Evolutionary conservation across 805 yeast genomes (phyloP).

Genomic region (Sungouiella thailandica): DNA sequence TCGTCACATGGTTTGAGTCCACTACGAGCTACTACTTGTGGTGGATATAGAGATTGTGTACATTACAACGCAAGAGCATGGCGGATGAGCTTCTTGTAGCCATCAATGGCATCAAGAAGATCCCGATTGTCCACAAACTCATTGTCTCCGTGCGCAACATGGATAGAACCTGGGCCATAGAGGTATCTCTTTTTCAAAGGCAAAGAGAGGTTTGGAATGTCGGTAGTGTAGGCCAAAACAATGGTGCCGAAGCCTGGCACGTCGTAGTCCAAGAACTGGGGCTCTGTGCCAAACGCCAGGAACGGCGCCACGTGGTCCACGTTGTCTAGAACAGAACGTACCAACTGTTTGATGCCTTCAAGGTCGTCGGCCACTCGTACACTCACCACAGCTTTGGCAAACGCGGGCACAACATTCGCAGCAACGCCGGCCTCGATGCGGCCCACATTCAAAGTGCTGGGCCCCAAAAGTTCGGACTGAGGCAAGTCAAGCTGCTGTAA

Average conservation of each 20-base stretch:
- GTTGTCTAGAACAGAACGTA: constrained; percentile 30
- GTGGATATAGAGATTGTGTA: constrained; percentile 44
- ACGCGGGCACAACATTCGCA: constrained; percentile 59
- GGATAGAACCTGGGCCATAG: constrained; percentile 65
- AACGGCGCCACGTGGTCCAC: constrained; percentile 19
- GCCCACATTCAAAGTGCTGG: constrained; percentile 60
- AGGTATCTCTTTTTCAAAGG: constrained; percentile 38
- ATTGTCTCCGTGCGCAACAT: constrained; percentile 54
- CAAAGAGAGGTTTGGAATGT: constrained; percentile 24
- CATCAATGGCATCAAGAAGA: constrained; percentile 46
- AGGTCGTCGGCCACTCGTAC: constrained; percentile 52
- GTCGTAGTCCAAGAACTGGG: constrained; percentile 46
- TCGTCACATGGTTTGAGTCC: constrained; percentile 46
- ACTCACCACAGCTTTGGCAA: constrained; percentile 44
- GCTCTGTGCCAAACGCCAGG: constrained; percentile 23
- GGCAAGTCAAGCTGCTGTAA: constrained; percentile 46
- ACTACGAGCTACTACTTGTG: constrained; percentile 26
- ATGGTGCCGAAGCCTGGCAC: constrained; percentile 61
- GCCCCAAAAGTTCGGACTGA: constrained; percentile 48
- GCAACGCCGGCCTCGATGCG: constrained; percentile 58
- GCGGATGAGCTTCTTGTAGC: constrained; percentile 42
- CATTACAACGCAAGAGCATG: constrained; percentile 21
- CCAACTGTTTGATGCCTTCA: constrained; percentile 29
- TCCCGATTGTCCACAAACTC: constrained; percentile 49
- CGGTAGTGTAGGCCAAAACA: constrained; percentile 47